Evolutionary conservation across 2,329 filamentous ascomycete genomes (phyloP).

Genomic region (Pleoardoris graminearum): DNA sequence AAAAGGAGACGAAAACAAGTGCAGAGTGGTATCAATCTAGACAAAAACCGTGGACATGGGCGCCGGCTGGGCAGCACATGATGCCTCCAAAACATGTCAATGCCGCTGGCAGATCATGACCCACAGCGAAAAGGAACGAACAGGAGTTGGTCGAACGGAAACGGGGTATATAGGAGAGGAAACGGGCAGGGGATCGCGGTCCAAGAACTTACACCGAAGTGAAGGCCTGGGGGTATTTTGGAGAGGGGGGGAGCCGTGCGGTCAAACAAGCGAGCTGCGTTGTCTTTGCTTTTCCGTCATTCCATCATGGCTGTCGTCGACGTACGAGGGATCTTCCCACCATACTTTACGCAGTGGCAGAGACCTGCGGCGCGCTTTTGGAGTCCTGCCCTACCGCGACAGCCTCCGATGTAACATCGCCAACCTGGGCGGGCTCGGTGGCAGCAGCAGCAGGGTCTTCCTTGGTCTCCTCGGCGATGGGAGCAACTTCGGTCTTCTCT

Average conservation of each 20-base stretch:
- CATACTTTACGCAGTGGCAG: constrained; percentile 49
- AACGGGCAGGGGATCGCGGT: constrained; percentile 35
- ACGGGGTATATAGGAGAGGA: constrained; percentile 35
- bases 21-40: constrained; percentile 51
- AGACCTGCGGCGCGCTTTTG: constrained; percentile 45
- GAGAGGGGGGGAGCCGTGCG: constrained; percentile 36
- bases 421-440: constrained; percentile 38
- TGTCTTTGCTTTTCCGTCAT: constrained; percentile 50
- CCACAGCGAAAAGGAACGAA: constrained; percentile 35
- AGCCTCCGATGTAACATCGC: constrained; percentile 44
- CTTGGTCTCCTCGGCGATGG: constrained; percentile 34
- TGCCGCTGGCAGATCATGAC: constrained; percentile 41
- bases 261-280: constrained; percentile 46
- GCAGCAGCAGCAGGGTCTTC: constrained; percentile 31
- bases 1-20: constrained; percentile 43
- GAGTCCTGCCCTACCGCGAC: constrained; percentile 47
- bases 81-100: constrained; percentile 41
- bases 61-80: too few relatives aligned
- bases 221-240: constrained; percentile 37
- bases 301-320: constrained; percentile 48
- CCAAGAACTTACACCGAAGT: constrained; percentile 33
- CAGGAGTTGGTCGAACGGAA: constrained; percentile 26
- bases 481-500: constrained; percentile 20
- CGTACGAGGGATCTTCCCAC: constrained; percentile 45
- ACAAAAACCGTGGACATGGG: constrained; percentile 40